These are phyloP conservation scores for Aspergillus cavernicola DNA, from an alignment of 495 filamentous ascomycete species.

Conservation along the genomic window DNA sequence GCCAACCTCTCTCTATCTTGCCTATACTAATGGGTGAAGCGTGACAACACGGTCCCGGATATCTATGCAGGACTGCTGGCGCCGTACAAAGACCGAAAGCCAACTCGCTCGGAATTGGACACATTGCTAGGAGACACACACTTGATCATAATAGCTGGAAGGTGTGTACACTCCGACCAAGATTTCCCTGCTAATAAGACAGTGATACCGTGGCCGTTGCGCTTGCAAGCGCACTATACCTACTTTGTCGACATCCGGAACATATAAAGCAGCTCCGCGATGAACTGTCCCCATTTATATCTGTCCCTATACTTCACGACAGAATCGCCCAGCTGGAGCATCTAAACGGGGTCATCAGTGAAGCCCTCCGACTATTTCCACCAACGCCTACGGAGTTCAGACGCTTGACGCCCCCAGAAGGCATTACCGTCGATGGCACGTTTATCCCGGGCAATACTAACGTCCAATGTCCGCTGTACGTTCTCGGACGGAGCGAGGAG, in stretches of 20 bases:
- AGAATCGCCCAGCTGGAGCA: conserved; percentile 16
- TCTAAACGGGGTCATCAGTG: conserved; percentile 48
- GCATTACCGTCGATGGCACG: conserved; percentile 38
- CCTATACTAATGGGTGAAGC: not conserved
- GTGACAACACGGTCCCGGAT: conserved; percentile 5
- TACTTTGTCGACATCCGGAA: conserved; percentile 27
- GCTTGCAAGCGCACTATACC: conserved; percentile 35
- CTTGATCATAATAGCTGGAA: conserved; percentile 34
- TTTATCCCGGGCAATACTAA: conserved; percentile 40
- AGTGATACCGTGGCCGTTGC: conserved; percentile 41
- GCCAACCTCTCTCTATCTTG: not conserved
- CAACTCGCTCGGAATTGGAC: conserved; percentile 13
- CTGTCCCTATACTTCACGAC: not conserved
- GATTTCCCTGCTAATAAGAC: not conserved
- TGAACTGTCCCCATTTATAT: conserved; percentile 19
- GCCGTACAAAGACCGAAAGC: conserved; percentile 9
- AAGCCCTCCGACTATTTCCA: conserved; percentile 46
- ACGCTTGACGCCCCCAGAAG: conserved; percentile 42
- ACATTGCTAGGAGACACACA: conserved; percentile 26
- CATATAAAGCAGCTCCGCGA: conserved; percentile 22
- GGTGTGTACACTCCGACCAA: conserved; percentile 7
- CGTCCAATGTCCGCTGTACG: conserved; percentile 33
- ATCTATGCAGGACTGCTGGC: conserved; percentile 24
- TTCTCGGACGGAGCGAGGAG: not conserved
- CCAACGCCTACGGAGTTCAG: conserved; percentile 30